Evolutionary conservation across 306 rosid species (phyloP).

Genomic region (Vachellia pachyceras): DNA sequence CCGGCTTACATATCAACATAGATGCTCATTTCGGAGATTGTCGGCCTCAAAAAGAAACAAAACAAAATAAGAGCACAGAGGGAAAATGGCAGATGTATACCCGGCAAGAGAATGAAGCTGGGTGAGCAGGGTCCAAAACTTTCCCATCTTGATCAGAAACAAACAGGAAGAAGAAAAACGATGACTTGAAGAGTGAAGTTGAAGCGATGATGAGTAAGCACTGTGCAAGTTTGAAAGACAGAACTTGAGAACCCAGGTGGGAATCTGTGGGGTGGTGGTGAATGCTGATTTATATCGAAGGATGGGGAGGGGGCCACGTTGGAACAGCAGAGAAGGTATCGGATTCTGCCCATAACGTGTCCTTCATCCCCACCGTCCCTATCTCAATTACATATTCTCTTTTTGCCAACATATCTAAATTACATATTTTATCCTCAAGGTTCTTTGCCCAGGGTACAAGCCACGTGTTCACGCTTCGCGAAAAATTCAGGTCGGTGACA

Average conservation of each 20-base stretch:
- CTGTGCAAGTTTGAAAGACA: background rate
- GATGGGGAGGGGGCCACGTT: constrained; percentile 46
- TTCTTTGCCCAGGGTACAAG: constrained; percentile 50
- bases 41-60: background rate
- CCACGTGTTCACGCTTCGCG: constrained; percentile 44
- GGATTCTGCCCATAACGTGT: constrained; percentile 61
- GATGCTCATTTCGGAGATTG: background rate
- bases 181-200: background rate
- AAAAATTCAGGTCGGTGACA: constrained; percentile 48
- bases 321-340: constrained; percentile 32
- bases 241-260: background rate
- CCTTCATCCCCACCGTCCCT: constrained; percentile 1
- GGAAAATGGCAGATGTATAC: constrained; percentile 37
- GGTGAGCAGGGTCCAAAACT: constrained; percentile 59
- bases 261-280: background rate
- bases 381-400: background rate
- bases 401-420: too few species aligned
- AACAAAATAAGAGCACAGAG: background rate
- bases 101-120: constrained; percentile 81
- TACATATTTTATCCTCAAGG: background rate
- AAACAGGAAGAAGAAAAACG: background rate
- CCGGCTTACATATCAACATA: constrained; percentile 57
- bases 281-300: background rate
- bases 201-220: background rate
- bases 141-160: constrained; percentile 46